Evolutionary conservation across 306 rosid species (phyloP), one percentile per base, ranked within the genome.

Genomic region (Cicer pinnatifidum): DNA sequence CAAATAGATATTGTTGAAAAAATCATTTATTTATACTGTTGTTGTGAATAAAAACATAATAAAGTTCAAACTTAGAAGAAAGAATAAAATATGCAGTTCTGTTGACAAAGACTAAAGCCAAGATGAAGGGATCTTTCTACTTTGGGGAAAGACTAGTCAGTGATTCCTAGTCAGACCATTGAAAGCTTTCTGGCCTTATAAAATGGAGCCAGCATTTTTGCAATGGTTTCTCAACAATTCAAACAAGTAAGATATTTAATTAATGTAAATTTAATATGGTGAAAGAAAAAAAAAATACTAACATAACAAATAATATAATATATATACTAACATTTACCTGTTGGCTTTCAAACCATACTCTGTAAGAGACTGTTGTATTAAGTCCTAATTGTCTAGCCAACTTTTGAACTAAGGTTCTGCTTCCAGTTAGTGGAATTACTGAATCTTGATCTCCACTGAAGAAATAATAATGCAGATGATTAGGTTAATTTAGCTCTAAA

Each of bases 361-460:
- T 84, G 61, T 91, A 91, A 38, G 99, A 95, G 11, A 89, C 90
- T 9, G 93, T 86, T 47, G 95, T 87, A 47, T 82, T 86, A 16
- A 91, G 87, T 82, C 82, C 79, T 73, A 89, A 83, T 85, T 87
- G 76, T 78, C 71, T 84, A 6, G 95, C 90, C 65, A 94, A 84
- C 54, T 88, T 81, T 48, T 86, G 92, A 76, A 91, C 91, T 84
- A 91, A 84, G 12, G 82, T 89, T 67, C 99, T 85, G 85, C 97
- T 94, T 64, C 99, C 99, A 6, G 89, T 94, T 47, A 94, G 81
- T 23, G 99, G 99, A 68, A 94, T 90, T 10, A 94, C 99, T 40
- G 97, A 94, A 84, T 94, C 99, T 86, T 94, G 99, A 77, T 94
- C 99, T 8, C 99, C 99, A 75, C 99, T 94, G 85, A 37, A 73